These are phyloP conservation scores for Epithele typhae DNA, from an alignment of 768 basidiomycete species.

Conservation along the genomic window DNA sequence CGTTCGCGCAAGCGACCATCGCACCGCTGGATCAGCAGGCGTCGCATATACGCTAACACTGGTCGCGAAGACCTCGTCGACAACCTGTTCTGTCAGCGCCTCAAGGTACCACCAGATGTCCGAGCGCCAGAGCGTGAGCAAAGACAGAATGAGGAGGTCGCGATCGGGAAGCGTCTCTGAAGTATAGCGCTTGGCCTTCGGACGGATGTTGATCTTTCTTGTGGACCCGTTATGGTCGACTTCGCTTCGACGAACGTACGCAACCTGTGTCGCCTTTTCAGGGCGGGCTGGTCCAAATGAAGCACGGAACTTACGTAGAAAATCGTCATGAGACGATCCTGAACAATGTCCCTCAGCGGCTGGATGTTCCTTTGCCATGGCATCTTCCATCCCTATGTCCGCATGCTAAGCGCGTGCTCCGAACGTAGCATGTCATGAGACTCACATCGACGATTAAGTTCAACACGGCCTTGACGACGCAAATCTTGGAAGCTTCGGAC, in stretches of 20 bases:
- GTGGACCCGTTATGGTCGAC: slow-evolving; percentile 52
- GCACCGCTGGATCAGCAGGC: slow-evolving; percentile 59
- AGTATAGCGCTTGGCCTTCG: slow-evolving; percentile 55
- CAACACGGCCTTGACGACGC: slow-evolving; percentile 68
- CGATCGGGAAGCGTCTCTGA: slow-evolving; percentile 60
- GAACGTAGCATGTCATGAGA: not conserved
- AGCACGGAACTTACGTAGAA: slow-evolving; percentile 43
- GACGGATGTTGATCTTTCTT: slow-evolving; percentile 50
- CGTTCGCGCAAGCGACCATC: slow-evolving; percentile 52
- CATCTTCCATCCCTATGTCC: slow-evolving; percentile 52
- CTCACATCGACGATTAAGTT: slow-evolving; percentile 64
- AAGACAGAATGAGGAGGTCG: slow-evolving; percentile 64
- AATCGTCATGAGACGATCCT: slow-evolving; percentile 47
- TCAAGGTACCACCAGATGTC: slow-evolving; percentile 51
- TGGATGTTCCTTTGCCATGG: slow-evolving; percentile 53
- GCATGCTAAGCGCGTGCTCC: slow-evolving; percentile 31
- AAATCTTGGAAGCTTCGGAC: slow-evolving; percentile 77
- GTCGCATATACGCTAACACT: slow-evolving; percentile 57
- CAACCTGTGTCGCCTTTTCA: slow-evolving; percentile 14
- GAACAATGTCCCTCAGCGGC: slow-evolving; percentile 42
- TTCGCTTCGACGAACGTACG: slow-evolving; percentile 51
- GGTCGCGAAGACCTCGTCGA: slow-evolving; percentile 43
- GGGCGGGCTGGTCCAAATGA: not conserved
- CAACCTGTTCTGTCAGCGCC: slow-evolving; percentile 36
- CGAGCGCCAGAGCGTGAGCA: slow-evolving; percentile 67